Percentiles rank a stretch among this genome's conserved stretches.
Evolutionary conservation across 129 eudicot species (phyloP).

Genomic region (Dittrichia graveolens): DNA sequence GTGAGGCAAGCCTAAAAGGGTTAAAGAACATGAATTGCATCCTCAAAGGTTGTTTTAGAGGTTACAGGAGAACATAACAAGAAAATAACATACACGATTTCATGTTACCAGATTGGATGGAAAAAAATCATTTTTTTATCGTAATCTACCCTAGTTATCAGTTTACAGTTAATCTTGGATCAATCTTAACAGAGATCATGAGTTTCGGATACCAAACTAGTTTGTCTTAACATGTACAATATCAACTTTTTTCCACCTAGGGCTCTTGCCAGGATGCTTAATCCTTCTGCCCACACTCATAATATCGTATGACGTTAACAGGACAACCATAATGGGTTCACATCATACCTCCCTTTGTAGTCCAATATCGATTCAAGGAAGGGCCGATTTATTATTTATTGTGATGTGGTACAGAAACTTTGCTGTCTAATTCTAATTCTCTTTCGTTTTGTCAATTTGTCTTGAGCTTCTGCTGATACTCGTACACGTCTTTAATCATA

Average conservation of each 20-base stretch:
- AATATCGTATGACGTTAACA: conserved; percentile 7
- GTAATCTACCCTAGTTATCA: neutral
- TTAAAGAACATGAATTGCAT: neutral
- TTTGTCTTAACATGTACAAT: neutral
- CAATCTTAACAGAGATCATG: conserved; percentile 6
- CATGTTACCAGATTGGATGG: neutral
- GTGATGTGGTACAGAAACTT: conserved; percentile 22
- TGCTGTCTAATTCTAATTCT: conserved; percentile 29
- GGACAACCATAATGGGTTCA: conserved; percentile 13
- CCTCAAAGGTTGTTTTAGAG: neutral
- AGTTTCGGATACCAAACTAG: neutral
- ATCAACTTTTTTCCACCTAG: neutral
- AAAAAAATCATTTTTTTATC: neutral
- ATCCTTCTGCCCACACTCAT: conserved; percentile 20
- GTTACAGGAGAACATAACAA: neutral
- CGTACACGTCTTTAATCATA: conserved; percentile 16
- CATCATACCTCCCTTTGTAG: conserved; percentile 27
- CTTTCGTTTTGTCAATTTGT: conserved; percentile 22
- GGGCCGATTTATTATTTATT: conserved; percentile 31
- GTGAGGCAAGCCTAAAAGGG: neutral
- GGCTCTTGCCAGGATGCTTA: conserved; percentile 18
- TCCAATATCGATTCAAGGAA: conserved; percentile 26
- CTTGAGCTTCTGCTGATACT: conserved; percentile 11
- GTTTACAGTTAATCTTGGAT: neutral
- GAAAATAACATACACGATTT: neutral